Conservation (phyloP, 805 yeast genomes). For the Saccharomyces jurei region DNA sequence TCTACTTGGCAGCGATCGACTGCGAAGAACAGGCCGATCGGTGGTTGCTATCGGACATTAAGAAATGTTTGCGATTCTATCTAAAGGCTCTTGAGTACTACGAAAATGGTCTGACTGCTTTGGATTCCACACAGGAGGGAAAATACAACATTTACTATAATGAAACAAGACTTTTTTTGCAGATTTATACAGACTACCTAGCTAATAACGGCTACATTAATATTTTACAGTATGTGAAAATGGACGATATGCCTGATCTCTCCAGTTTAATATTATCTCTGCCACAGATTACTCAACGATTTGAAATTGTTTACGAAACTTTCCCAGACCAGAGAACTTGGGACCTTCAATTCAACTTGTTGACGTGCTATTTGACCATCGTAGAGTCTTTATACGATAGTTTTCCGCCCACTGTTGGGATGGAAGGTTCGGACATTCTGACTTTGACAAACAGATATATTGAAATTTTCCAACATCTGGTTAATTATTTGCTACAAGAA, state of each 20-base stretch:
- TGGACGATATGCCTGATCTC: constrained; percentile 19
- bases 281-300: constrained; percentile 14
- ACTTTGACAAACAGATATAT: constrained; percentile 13
- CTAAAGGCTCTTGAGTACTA: constrained; percentile 22
- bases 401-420: neutral
- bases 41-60: constrained; percentile 29
- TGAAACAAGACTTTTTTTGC: constrained; percentile 24
- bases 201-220: constrained; percentile 27
- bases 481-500: constrained; percentile 15
- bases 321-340: constrained; percentile 18
- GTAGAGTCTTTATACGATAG: constrained; percentile 16
- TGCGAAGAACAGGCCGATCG: constrained; percentile 32
- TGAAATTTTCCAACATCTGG: constrained; percentile 10
- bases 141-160: constrained; percentile 31
- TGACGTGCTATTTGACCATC: constrained; percentile 20
- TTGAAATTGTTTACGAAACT: constrained; percentile 14
- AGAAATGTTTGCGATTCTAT: constrained; percentile 23
- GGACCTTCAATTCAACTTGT: constrained; percentile 28
- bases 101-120: constrained; percentile 29
- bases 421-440: constrained; percentile 12
- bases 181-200: constrained; percentile 24
- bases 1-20: constrained; percentile 25
- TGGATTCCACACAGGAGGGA: constrained; percentile 23
- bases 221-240: constrained; percentile 20
- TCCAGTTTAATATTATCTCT: constrained; percentile 9